Evolutionary conservation across 495 filamentous ascomycete species (phyloP).

Genomic region (Tuber magnatum): DNA sequence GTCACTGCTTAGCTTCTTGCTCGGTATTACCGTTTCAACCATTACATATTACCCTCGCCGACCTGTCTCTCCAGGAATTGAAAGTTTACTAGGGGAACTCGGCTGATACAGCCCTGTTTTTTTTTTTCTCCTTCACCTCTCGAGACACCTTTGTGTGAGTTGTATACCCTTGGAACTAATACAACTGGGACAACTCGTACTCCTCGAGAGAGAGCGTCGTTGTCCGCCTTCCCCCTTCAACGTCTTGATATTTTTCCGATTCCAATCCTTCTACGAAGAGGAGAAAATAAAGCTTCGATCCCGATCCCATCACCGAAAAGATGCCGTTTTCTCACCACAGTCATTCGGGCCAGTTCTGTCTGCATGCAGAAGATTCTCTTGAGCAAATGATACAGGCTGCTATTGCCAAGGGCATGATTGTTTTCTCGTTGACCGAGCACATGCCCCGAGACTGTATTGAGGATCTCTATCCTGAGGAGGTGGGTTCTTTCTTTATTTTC

Average conservation of each 20-base stretch:
- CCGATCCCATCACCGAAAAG: slow-evolving; percentile 11
- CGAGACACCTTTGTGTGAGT: background rate
- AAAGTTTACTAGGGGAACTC: background rate
- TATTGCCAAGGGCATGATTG: slow-evolving; percentile 67
- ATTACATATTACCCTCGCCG: slow-evolving; percentile 1
- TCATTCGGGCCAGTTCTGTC: slow-evolving; percentile 96
- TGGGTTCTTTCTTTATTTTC: slow-evolving; percentile 42
- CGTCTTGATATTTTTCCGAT: background rate
- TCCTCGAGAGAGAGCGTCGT: background rate
- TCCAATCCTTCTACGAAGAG: background rate
- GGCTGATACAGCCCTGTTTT: background rate
- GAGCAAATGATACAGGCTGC: slow-evolving; percentile 77
- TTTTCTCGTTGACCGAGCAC: slow-evolving; percentile 91
- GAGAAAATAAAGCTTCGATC: background rate
- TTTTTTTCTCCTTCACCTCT: background rate
- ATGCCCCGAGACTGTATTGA: slow-evolving; percentile 67
- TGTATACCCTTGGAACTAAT: background rate
- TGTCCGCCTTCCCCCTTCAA: background rate
- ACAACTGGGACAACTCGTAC: background rate
- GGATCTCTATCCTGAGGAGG: slow-evolving; percentile 93
- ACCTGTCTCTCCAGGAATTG: background rate
- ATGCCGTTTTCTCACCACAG: slow-evolving; percentile 99
- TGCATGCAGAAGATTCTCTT: slow-evolving; percentile 74
- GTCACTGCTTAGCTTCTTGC: background rate
- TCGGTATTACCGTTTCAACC: background rate